Evolutionary conservation across 352 stramenopile genomes (phyloP).

Genomic region (Globisporangium recalcitrans): DNA sequence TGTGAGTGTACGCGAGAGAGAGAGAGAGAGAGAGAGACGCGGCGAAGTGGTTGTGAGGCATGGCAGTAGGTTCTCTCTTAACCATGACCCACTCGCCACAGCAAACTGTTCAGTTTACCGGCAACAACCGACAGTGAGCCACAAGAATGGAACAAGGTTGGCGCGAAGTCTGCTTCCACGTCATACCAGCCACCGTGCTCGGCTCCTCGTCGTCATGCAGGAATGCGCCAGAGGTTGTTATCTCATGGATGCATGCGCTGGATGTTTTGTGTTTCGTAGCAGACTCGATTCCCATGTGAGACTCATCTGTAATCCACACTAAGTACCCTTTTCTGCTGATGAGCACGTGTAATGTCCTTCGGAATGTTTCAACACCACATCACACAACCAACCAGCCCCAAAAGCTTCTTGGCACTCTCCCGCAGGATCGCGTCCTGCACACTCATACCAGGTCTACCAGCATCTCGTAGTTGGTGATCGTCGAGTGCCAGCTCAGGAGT

Average conservation of each 20-base stretch:
- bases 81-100: neutral
- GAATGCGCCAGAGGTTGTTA: neutral
- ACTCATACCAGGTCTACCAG: slow-evolving; percentile 31
- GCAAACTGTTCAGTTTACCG: no score
- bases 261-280: no score
- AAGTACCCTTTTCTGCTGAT: neutral
- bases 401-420: slow-evolving; percentile 31
- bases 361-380: no score
- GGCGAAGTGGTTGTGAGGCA: neutral
- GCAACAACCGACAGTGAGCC: no score
- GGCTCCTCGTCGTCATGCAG: neutral
- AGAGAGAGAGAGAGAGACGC: neutral
- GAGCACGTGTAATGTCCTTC: no score
- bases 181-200: neutral
- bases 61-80: neutral
- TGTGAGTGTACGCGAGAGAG: no score
- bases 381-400: no score
- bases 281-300: no score
- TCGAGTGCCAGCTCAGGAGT: slow-evolving; percentile 37
- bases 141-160: no score
- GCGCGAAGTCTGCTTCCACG: neutral
- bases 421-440: slow-evolving; percentile 36
- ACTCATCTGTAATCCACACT: no score
- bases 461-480: slow-evolving; percentile 43
- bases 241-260: neutral